Base-by-base conservation (phyloP, 1,139 yeast species). In the Magnusiomyces fungicola region DNA sequence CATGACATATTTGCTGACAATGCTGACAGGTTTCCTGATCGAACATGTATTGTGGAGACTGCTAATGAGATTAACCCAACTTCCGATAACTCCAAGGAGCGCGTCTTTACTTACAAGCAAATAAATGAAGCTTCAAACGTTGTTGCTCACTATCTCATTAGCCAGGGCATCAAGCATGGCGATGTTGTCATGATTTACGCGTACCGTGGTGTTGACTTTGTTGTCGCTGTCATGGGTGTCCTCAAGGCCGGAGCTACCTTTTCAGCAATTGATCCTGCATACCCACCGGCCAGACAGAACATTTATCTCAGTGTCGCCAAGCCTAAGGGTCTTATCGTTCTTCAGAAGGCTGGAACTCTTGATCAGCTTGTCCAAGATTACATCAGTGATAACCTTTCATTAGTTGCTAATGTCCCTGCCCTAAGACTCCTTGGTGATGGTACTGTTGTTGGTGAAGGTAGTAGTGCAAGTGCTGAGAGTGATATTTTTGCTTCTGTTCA, bases 161-260 rank as follows among this genome's bases (percentile, higher is more conserved):
- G 77, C 40, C 78, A 85, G 1, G 97, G 98, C 10, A 83, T 92
- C 61, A 74, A 79, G 56, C 76, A 84, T 60, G 98, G 97, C 46
- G 97, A 92, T 65, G 89, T 92, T 25, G 97, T 92, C 22, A 90
- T 89, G 95, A 90, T 94, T 55, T 92, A 94, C 66, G 96, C 98
- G 29, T 86, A 92, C 61, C 81, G 99, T 69, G 97, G 97, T 57
- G 98, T 92, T 12, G 99, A 92, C 64, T 74, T 92, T 58, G 88
- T 92, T 78, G 86, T 92, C 46, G 95, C 97, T 5, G 97, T 92
- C 18, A 83, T 92, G 88, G 99, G 97, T 67, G 96, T 88, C 34
- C 76, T 92, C 63, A 92, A 92, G 69, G 97, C 98, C 1, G 99
- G 99, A 58, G 98, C 96, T 18, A 90, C 98, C 0, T 92, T 92